Evolutionary conservation across 192 early-diverging fungal genomes (phyloP), one percentile per base, ranked within the genome.

Genomic region (Powellomyces hirtus): DNA sequence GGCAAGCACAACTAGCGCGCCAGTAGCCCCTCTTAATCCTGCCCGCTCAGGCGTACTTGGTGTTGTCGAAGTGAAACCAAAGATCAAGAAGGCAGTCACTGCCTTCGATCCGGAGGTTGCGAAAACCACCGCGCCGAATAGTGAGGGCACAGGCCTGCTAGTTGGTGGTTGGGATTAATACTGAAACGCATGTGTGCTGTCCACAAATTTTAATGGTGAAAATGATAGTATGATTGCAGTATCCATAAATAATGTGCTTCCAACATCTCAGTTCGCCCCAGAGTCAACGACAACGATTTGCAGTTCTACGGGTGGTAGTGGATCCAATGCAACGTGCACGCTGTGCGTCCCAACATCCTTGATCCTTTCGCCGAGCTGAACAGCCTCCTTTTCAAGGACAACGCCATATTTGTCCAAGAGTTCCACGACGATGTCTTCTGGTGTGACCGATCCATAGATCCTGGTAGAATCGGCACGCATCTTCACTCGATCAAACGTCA

Each of bases 391-490:
- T 24, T 62, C 61, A 4, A 75, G 18, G 22, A 34, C 30, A 31
- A 75, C 13, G 22, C 49, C 60, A 36, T 60, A 37, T 0, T 38
- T 22, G 33, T 64, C 57, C 8, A 63, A 34, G 29, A 77, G 44
- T 4, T 40, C 55, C 55, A 42, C 51, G 6, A 30, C 38, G 26
- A 77, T 44, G 52, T 77, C 72, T 0, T 73, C 38, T 13, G 53
- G 34, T 13, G 70, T 64, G 10, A 77, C 75, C 11, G 71, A 73
- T 4, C 75, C 75, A 38, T 65, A 77, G 29, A 77, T 71, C n/a
- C 53, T 59, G 7, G 51, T 31, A 6, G 59, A 56, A 29, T 57
- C 72, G 11, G 57, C 33, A 16, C 40, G 26, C 24, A 74, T 65
- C 42, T 36, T 37, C 11, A 77, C 72, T 0, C 75, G 56, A 18